Percentiles rank a stretch among this genome's conserved stretches.
These are phyloP conservation scores for Themeda triandra DNA, from an alignment of 176 grass and related monocot species.

Conservation along the genomic window DNA sequence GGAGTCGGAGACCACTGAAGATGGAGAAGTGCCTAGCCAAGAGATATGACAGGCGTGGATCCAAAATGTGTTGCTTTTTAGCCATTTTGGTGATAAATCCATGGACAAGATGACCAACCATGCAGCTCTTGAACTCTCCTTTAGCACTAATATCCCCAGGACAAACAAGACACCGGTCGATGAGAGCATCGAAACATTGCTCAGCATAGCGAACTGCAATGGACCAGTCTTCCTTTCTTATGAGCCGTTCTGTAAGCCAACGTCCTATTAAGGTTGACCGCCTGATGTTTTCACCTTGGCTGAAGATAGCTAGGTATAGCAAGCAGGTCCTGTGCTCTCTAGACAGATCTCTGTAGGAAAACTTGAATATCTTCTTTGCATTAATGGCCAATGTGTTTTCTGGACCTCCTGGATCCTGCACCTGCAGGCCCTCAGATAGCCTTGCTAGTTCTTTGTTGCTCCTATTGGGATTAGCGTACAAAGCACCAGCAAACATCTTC, in stretches of 20 bases:
- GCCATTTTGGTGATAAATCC: constrained; percentile 14
- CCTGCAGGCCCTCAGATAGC: neutral
- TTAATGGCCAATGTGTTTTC: neutral
- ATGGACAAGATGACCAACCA: neutral
- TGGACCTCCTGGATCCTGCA: too few relatives aligned
- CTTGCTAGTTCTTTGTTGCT: neutral
- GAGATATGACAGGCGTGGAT: too few relatives aligned
- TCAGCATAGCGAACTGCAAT: neutral
- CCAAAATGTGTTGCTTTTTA: neutral
- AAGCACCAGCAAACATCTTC: constrained; percentile 7
- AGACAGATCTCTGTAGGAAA: neutral
- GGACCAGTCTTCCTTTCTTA: constrained; percentile 17
- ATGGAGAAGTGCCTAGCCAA: too few relatives aligned
- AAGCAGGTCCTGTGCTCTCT: neutral
- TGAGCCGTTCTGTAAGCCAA: neutral
- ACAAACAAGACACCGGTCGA: neutral
- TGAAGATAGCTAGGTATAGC: constrained; percentile 12
- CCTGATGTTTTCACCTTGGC: neutral
- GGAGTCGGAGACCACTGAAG: too few relatives aligned
- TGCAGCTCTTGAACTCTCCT: constrained; percentile 25
- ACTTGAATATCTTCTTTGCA: neutral
- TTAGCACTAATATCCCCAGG: neutral
- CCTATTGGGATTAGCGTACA: constrained; percentile 6
- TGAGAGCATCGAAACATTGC: constrained; percentile 3
- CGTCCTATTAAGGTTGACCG: constrained; percentile 10